Evolutionary conservation across 129 eudicot genomes (phyloP).

Genomic region (Pittosporum tobira): DNA sequence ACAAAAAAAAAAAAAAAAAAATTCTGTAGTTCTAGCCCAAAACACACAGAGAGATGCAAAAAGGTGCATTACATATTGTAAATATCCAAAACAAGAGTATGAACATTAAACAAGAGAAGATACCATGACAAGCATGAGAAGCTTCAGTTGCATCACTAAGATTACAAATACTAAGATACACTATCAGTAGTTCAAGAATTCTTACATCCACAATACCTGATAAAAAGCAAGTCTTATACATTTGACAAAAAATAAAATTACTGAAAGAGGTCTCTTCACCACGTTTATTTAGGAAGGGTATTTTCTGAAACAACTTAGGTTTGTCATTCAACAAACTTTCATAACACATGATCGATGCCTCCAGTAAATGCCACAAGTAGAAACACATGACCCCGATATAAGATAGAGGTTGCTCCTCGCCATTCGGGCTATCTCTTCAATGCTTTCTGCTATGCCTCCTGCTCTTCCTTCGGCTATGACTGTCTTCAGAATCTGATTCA

Average conservation of each 20-base stretch:
- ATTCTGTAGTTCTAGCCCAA: too few species aligned
- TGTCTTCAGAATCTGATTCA: constrained; percentile 70
- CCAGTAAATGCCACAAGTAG: not conserved
- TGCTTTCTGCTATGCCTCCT: constrained; percentile 57
- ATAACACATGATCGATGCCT: not conserved
- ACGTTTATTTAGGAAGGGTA: constrained; percentile 1
- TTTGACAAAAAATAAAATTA: not conserved
- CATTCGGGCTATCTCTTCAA: constrained; percentile 14
- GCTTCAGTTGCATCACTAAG: too few species aligned
- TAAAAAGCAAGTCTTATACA: too few species aligned
- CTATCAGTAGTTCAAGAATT: constrained; percentile 1
- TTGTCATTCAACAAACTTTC: too few species aligned
- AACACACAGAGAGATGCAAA: too few species aligned
- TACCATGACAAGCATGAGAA: too few species aligned
- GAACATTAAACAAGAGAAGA: too few species aligned
- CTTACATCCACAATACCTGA: not conserved
- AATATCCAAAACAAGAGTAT: too few species aligned
- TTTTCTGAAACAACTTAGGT: not conserved
- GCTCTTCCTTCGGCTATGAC: constrained; percentile 49
- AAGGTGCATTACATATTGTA: too few species aligned
- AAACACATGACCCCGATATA: not conserved
- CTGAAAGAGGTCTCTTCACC: not conserved
- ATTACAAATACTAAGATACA: too few species aligned
- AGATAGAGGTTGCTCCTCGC: not conserved
- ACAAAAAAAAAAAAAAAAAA: too few species aligned